These are phyloP conservation scores for Fusarium anthophilum DNA, from an alignment of 2,329 filamentous ascomycete species.

Conservation along the genomic window DNA sequence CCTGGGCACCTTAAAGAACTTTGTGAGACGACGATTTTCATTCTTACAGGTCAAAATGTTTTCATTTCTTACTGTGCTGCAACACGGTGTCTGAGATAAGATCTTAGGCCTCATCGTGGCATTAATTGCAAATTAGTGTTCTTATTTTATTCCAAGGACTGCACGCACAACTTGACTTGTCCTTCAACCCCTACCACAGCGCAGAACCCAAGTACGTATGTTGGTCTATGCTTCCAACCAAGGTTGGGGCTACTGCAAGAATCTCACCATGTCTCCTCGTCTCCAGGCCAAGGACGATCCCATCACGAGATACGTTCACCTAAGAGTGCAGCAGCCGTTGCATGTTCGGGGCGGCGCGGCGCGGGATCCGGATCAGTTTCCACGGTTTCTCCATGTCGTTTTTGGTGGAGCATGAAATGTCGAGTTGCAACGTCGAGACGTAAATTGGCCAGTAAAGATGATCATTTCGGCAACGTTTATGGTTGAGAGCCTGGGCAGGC, in stretches of 20 bases:
- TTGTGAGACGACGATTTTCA: not conserved
- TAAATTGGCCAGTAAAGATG: conserved; percentile 8
- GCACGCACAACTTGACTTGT: not conserved
- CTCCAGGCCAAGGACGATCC: conserved; percentile 9
- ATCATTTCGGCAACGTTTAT: conserved; percentile 4
- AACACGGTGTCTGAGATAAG: conserved; percentile 15
- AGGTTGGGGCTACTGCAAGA: not conserved
- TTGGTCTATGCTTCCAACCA: not conserved
- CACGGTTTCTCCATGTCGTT: conserved; percentile 5
- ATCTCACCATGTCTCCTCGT: conserved; percentile 19
- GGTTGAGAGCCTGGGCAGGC: conserved; percentile 4
- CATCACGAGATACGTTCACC: conserved; percentile 44
- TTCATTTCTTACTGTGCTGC: not conserved
- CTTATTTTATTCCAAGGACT: not conserved
- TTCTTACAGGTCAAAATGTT: not conserved
- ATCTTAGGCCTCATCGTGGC: conserved; percentile 1
- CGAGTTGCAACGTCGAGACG: not conserved
- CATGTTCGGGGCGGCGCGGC: conserved; percentile 14
- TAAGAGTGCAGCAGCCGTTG: conserved; percentile 29
- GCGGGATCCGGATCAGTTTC: conserved; percentile 17
- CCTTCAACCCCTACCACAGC: not conserved
- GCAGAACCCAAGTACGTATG: not conserved
- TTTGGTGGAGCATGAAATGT: conserved; percentile 2
- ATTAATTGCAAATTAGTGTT: not conserved
- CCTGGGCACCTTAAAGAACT: not conserved